Evolutionary conservation across 2,329 filamentous ascomycete genomes (phyloP), one percentile per base, ranked within the genome.

Genomic region (Botryosphaeria agaves): DNA sequence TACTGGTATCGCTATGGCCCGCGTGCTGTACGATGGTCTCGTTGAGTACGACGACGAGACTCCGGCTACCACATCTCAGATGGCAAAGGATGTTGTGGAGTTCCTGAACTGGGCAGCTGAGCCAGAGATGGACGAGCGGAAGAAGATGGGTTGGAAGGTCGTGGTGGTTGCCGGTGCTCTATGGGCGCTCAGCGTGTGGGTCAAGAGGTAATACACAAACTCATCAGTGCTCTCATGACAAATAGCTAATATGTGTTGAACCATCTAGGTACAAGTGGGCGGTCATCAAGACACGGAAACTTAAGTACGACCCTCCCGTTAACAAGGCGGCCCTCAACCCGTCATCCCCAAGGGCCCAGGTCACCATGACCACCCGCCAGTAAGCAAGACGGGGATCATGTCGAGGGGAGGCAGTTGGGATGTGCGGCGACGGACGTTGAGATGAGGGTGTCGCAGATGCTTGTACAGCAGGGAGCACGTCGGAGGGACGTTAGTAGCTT

Each of bases 131-230:
- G 89, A 98, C 53, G 77, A 94, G 55, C 80, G 89, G 55, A 98
- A 98, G 80, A 89, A 84, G 68, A 98, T 95, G 89, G 89, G 89
- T 49, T 75, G 92, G 72, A 95, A 98, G 76, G 81, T 92, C 32
- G 58, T 98, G 46, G 74, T 79, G 42, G 72, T 93, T 43, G 73
- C 75, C 32, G 69, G 77, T 37, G 72, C 76, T 38, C 66, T 98
- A 39, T 79, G 83, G 53, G 83, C 82, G 34, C 50, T 95, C 49
- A 91, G 80, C 57, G 73, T 98, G 47, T 98, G 85, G 84, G 78
- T 95, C 42, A 98, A 98, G 80, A 76, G 85, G 65, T 64, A 17
- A 34, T 31, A 12, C n/a, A n/a, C n/a, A n/a, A n/a, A n/a, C n/a
- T n/a, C n/a, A n/a, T n/a, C n/a, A n/a, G n/a, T n/a, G n/a, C 28